Evolutionary conservation across 257 asterid genomes (phyloP).

Genomic region (Plantago ovata): DNA sequence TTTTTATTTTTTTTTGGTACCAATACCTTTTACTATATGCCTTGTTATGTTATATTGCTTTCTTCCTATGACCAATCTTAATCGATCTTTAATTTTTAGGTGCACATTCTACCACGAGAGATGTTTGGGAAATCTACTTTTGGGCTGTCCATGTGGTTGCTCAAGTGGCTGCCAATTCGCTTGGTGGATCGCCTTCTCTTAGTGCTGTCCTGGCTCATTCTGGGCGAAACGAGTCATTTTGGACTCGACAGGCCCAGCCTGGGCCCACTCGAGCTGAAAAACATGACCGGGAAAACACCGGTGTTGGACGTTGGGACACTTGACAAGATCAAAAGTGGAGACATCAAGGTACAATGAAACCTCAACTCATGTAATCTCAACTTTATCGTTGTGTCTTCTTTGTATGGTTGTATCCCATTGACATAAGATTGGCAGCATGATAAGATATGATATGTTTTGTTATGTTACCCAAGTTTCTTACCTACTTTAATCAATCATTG

Average conservation of each 20-base stretch:
- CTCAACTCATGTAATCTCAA: background rate
- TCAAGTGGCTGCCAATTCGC: conserved; percentile 68
- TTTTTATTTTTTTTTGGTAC: conserved; percentile 4
- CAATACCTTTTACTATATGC: background rate
- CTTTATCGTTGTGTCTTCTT: background rate
- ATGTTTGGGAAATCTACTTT: conserved; percentile 77
- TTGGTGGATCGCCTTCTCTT: conserved; percentile 57
- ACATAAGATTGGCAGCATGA: background rate
- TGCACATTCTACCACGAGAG: conserved; percentile 76
- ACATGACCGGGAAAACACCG: conserved; percentile 59
- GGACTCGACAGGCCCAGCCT: conserved; percentile 52
- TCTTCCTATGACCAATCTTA: background rate
- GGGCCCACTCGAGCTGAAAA: conserved; percentile 69
- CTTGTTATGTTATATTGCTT: too few species aligned
- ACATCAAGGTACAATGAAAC: conserved; percentile 52
- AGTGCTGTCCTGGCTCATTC: conserved; percentile 38
- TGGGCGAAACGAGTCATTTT: conserved; percentile 55
- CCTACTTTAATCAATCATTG: conserved; percentile 25
- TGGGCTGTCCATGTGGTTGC: conserved; percentile 69
- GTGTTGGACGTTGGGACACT: conserved; percentile 72
- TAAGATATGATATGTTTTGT: conserved; percentile 14
- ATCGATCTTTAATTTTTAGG: conserved; percentile 30
- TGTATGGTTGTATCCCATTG: background rate
- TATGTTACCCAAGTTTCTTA: background rate
- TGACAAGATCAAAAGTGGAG: conserved; percentile 67